Base-by-base conservation (phyloP, 2,329 filamentous ascomycete genomes). In the Colletotrichum cereale region DNA sequence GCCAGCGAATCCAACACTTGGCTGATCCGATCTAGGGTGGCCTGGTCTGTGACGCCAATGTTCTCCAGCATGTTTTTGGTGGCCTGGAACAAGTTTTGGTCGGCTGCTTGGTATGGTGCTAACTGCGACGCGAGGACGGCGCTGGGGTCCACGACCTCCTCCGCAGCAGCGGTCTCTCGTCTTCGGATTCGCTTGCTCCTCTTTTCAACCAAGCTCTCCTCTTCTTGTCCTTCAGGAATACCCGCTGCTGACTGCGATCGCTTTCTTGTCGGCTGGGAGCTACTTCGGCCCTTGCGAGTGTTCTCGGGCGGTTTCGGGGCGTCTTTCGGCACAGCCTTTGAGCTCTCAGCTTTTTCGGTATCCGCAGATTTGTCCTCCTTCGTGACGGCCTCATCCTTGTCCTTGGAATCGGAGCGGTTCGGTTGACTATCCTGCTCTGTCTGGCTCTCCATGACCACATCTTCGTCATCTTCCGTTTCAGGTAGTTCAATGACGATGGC, bases 121-220 rank as follows among this genome's bases (percentile, higher is more conserved):
- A 91, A 79, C 74, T 90, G 87, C 62, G 84, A 86, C 2, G 88
- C 86, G 63, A 86, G 84, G 34, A 86, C 80, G 0, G 84, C 85
- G 62, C 84, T 86, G 8, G 87, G 83, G 71, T 90, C 88, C 18
- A 86, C 78, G 0, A 81, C 79, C 60, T 90, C 89, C 44, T 88
- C 89, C 5, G 81, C 79, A 14, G 82, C 79, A 14, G 86, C 84
- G 4, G 85, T 87, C 53, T 91, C 90, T 65, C 90, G 85, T 24
- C 89, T 86, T 56, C 90, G 86, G 38, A 90, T 90, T 61, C 91
- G 84, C 76, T 92, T 93, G 79, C 90, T 92, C 67, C 90, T 84
- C 76, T 91, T 92, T 64, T 88, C 87, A 14, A 87, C 84, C 2
- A 82, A 83, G 31, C 83, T 85, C 42, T 91, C 89, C 62, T 91